Evolutionary conservation across 148 eudicot genomes (phyloP).

Genomic region (Silene conica): DNA sequence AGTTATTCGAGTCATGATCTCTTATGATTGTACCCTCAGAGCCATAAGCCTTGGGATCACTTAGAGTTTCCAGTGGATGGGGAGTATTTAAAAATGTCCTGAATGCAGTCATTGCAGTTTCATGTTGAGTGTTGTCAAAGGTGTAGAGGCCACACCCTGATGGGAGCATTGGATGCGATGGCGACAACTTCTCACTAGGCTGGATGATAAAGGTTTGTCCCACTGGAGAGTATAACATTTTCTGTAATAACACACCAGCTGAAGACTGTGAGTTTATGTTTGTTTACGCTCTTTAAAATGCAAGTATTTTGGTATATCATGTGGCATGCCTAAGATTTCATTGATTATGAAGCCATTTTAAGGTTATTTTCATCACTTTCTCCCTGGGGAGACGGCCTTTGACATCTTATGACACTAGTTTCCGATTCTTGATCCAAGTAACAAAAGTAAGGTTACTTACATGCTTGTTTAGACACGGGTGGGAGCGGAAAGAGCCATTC

Average conservation of each 20-base stretch:
- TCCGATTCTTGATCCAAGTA: too few species aligned
- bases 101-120: conserved; percentile 37
- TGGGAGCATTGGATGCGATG: conserved; percentile 69
- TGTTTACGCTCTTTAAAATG: neutral
- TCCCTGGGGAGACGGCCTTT: too few species aligned
- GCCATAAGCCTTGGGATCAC: conserved; percentile 70
- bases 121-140: conserved; percentile 32
- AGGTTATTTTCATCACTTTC: too few species aligned
- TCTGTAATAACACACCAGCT: conserved; percentile 39
- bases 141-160: conserved; percentile 56
- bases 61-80: conserved; percentile 70
- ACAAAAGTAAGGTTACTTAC: conserved; percentile 31
- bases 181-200: conserved; percentile 59
- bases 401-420: too few species aligned
- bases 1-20: conserved; percentile 88
- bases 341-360: too few species aligned
- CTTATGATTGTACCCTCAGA: conserved; percentile 71
- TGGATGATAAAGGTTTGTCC: conserved; percentile 77
- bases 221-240: conserved; percentile 63
- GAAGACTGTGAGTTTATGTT: neutral
- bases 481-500: conserved; percentile 55
- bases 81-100: conserved; percentile 62
- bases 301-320: too few species aligned
- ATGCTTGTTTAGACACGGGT: conserved; percentile 70
- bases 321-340: too few species aligned